These are phyloP conservation scores for Dothistroma septosporum DNA, from an alignment of 2,329 filamentous ascomycete genomes.

Conservation along the genomic window DNA sequence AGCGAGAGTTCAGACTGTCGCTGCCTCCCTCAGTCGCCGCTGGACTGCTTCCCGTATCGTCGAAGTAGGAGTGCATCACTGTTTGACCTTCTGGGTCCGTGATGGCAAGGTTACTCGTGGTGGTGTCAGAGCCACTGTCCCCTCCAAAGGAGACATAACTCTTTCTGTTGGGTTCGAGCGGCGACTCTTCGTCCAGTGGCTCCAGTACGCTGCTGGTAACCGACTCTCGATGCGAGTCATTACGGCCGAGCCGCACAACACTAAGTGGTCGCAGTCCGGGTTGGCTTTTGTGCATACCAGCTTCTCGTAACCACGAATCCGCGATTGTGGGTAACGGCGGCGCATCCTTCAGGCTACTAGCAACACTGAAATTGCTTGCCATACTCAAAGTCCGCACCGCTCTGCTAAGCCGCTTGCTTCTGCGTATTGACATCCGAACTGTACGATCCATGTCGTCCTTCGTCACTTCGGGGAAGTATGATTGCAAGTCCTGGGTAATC, in stretches of 20 bases:
- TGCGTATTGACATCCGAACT: slow-evolving; percentile 83
- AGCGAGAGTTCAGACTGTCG: slow-evolving; percentile 73
- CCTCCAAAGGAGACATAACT: slow-evolving; percentile 85
- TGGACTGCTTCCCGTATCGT: slow-evolving; percentile 68
- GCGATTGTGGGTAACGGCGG: slow-evolving; percentile 94
- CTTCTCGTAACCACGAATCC: slow-evolving; percentile 77
- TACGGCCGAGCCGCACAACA: slow-evolving; percentile 55
- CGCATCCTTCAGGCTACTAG: slow-evolving; percentile 86
- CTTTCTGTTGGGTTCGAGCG: slow-evolving; percentile 81
- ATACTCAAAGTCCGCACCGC: slow-evolving; percentile 91
- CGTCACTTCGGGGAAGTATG: slow-evolving; percentile 94
- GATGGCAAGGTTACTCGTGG: slow-evolving; percentile 65
- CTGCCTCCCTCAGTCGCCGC: slow-evolving; percentile 45
- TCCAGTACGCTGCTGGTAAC: slow-evolving; percentile 84
- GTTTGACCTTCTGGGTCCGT: slow-evolving; percentile 73
- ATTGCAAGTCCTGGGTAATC: slow-evolving; percentile 92
- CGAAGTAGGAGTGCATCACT: slow-evolving; percentile 74
- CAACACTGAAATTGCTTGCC: slow-evolving; percentile 87
- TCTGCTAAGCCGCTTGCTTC: slow-evolving; percentile 85
- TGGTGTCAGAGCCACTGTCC: slow-evolving; percentile 63
- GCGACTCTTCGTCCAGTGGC: slow-evolving; percentile 85
- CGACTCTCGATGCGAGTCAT: slow-evolving; percentile 72
- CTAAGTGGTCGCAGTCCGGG: slow-evolving; percentile 56
- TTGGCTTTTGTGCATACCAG: slow-evolving; percentile 41
- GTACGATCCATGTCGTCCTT: slow-evolving; percentile 94